phyloP scores from a whole-genome alignment of 768 basidiomycete genomes.

The Krasilnikovozyma curviuscula region DNA sequence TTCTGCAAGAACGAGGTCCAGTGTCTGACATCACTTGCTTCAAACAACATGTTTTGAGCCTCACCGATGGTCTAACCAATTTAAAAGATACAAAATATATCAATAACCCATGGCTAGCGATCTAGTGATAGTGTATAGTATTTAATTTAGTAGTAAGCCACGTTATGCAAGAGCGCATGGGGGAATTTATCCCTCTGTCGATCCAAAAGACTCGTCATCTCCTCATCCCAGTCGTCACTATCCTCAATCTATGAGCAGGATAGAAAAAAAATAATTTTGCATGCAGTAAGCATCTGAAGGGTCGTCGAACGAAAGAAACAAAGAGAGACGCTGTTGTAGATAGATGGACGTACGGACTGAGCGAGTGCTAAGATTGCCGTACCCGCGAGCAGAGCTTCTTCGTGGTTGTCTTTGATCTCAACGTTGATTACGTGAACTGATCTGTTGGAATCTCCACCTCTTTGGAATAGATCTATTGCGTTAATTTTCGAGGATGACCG shows the following conservation, averaged over 20 bases:
- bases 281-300: neutral
- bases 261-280: neutral
- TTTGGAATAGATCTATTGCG: slow-evolving; percentile 48
- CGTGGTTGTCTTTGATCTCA: slow-evolving; percentile 97
- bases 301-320: neutral
- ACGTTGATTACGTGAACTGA: slow-evolving; percentile 93
- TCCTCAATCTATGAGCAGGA: slow-evolving; percentile 48
- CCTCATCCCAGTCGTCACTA: slow-evolving; percentile 70
- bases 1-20: too few species aligned
- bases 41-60: too few species aligned
- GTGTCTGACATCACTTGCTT: too few species aligned
- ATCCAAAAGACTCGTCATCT: slow-evolving; percentile 70
- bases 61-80: too few species aligned
- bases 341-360: slow-evolving; percentile 44
- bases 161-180: slow-evolving; percentile 73
- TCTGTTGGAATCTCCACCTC: slow-evolving; percentile 80
- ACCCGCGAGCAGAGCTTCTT: slow-evolving; percentile 90
- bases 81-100: too few species aligned
- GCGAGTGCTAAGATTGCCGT: slow-evolving; percentile 86
- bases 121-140: too few species aligned
- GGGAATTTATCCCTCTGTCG: slow-evolving; percentile 75
- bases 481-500: neutral
- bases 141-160: slow-evolving; percentile 55
- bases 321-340: neutral
- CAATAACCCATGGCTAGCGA: too few species aligned